A percentile compares a stretch with the other conserved stretches of the same genome.
Conservation (phyloP, 768 basidiomycete species). For the Hericium coralloides region DNA sequence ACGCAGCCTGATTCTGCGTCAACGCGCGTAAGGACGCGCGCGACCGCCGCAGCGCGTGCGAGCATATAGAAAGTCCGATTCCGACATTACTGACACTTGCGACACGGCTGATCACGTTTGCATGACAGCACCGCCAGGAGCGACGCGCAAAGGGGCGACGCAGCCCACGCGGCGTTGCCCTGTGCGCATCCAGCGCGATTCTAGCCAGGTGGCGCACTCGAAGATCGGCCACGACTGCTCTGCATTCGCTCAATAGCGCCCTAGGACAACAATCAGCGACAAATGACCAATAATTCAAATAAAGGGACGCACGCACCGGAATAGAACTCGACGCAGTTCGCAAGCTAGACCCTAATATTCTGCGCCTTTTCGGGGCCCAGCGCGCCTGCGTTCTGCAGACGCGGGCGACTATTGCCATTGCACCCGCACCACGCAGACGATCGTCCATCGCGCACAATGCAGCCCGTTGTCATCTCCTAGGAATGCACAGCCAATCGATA, state of each 20-base stretch:
- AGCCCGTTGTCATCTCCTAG: neutral
- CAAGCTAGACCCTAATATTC: neutral
- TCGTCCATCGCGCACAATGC: too few species aligned
- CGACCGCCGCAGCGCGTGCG: neutral
- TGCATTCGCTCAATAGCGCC: too few species aligned
- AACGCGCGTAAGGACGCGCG: too few species aligned
- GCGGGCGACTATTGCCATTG: neutral
- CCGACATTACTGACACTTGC: neutral
- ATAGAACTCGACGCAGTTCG: neutral
- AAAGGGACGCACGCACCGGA: neutral
- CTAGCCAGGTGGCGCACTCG: neutral
- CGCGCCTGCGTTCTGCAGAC: neutral
- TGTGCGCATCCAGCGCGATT: neutral
- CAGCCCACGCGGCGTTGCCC: neutral
- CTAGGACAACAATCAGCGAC: neutral
- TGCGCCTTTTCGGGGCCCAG: neutral
- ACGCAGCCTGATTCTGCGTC: too few species aligned
- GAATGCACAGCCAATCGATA: constrained; percentile 3
- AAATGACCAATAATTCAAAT: neutral
- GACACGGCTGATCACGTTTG: neutral
- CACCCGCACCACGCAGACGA: neutral
- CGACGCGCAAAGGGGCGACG: neutral
- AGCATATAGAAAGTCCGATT: neutral
- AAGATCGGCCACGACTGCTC: neutral
- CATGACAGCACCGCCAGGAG: neutral